phyloP scores from a whole-genome alignment of 1,139 yeast genomes.

The Sugiyamaella paludigena region DNA sequence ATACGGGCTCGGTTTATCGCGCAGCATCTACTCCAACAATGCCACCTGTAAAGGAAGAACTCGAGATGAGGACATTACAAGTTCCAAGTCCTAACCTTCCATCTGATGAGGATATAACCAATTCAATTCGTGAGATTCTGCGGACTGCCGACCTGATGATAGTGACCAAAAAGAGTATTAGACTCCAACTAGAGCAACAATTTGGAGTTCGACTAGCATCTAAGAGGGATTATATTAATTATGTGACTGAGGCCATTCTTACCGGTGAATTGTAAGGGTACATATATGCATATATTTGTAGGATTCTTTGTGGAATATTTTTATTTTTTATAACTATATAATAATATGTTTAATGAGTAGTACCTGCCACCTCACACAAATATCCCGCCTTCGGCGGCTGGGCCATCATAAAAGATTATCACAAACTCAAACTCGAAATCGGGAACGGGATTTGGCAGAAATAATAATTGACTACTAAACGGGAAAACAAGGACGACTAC shows the following conservation, averaged over 20 bases:
- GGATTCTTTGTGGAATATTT: neutral
- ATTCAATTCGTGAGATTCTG: slow-evolving; percentile 39
- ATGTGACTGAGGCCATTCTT: slow-evolving; percentile 41
- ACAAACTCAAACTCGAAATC: too few species aligned
- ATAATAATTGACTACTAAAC: too few species aligned
- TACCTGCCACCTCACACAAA: too few species aligned
- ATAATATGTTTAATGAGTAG: slow-evolving; percentile 2
- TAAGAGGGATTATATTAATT: slow-evolving; percentile 41
- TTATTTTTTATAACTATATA: slow-evolving; percentile 1
- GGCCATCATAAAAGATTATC: too few species aligned
- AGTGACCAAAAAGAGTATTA: slow-evolving; percentile 41
- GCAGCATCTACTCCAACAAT: slow-evolving; percentile 10
- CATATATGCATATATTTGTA: slow-evolving; percentile 8
- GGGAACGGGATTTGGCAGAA: too few species aligned
- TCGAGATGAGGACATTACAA: slow-evolving; percentile 25
- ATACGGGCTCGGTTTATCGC: slow-evolving; percentile 1
- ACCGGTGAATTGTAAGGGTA: slow-evolving; percentile 38
- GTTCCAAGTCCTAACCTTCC: slow-evolving; percentile 28
- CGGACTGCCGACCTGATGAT: slow-evolving; percentile 41
- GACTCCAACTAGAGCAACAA: slow-evolving; percentile 38
- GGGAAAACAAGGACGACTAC: too few species aligned
- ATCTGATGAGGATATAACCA: slow-evolving; percentile 39
- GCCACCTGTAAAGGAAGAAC: slow-evolving; percentile 18
- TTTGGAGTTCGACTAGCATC: slow-evolving; percentile 38
- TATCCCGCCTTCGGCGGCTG: too few species aligned